These are phyloP conservation scores for Rutstroemia sydowiana DNA, from an alignment of 2,329 filamentous ascomycete genomes.

Conservation along the genomic window DNA sequence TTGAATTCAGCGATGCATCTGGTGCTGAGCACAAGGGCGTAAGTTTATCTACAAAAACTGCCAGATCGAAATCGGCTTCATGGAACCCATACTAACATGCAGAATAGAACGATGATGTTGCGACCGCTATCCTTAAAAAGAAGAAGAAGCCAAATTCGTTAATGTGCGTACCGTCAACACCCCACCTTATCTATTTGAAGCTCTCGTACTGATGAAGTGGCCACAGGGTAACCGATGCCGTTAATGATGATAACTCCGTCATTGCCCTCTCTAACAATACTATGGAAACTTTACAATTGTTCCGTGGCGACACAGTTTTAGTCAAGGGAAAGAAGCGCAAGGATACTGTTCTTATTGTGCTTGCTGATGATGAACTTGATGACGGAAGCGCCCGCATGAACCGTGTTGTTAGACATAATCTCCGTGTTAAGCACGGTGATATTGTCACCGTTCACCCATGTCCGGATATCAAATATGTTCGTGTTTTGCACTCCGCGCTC, in stretches of 20 bases:
- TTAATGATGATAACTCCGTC: conserved; percentile 99
- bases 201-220: conserved; percentile 30
- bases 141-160: conserved; percentile 99
- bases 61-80: conserved; percentile 24
- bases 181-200: conserved; percentile 9
- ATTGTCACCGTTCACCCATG: conserved; percentile 96
- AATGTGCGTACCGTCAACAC: conserved; percentile 57
- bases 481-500: conserved; percentile 33
- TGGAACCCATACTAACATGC: conserved; percentile 30
- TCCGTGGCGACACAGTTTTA: conserved; percentile 95
- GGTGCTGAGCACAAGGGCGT: conserved; percentile 82
- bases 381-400: conserved; percentile 97
- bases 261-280: conserved; percentile 97
- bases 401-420: conserved; percentile 95
- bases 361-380: conserved; percentile 96
- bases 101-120: conserved; percentile 73
- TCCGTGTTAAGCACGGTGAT: conserved; percentile 97
- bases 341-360: conserved; percentile 95
- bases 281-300: conserved; percentile 96
- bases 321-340: conserved; percentile 99
- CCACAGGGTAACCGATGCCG: conserved; percentile 86
- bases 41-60: conserved; percentile 31
- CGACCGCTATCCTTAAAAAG: conserved; percentile 98
- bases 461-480: conserved; percentile 99
- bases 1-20: conserved; percentile 65